These are phyloP conservation scores for Candida gorgasii DNA, from an alignment of 805 yeast genomes.

Conservation along the genomic window DNA sequence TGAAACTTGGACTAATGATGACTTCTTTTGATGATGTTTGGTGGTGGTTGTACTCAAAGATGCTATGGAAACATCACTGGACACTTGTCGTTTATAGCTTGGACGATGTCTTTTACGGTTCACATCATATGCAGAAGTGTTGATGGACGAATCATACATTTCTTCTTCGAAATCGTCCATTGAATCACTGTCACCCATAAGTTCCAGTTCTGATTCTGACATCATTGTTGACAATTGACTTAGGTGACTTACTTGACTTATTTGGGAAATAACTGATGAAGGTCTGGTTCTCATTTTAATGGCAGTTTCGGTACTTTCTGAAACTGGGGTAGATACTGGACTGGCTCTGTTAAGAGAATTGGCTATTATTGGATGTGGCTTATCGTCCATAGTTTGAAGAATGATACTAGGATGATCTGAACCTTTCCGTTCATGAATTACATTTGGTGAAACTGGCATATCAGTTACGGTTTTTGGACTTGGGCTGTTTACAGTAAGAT, in stretches of 20 bases:
- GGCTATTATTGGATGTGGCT: background rate
- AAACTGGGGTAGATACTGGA: background rate
- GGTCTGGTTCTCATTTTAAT: conserved; percentile 31
- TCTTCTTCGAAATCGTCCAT: conserved; percentile 37
- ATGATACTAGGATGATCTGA: conserved; percentile 5
- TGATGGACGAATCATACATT: conserved; percentile 39
- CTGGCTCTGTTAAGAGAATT: background rate
- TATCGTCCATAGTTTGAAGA: background rate
- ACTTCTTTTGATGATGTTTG: conserved; percentile 22
- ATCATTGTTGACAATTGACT: conserved; percentile 44
- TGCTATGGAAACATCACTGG: conserved; percentile 39
- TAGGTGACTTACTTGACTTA: conserved; percentile 39
- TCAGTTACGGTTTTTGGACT: conserved; percentile 18
- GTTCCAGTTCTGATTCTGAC: conserved; percentile 44
- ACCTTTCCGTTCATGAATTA: background rate
- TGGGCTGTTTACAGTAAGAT: conserved; percentile 15
- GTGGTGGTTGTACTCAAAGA: conserved; percentile 29
- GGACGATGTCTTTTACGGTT: conserved; percentile 24
- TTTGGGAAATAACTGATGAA: conserved; percentile 41
- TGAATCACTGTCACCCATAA: conserved; percentile 37
- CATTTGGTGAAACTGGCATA: background rate
- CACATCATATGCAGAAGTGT: conserved; percentile 24
- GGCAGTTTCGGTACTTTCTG: conserved; percentile 2
- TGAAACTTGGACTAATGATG: conserved; percentile 34
- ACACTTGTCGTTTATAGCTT: conserved; percentile 28